Conservation (phyloP, 1,139 yeast species). For the Diutina pseudorugosa region DNA sequence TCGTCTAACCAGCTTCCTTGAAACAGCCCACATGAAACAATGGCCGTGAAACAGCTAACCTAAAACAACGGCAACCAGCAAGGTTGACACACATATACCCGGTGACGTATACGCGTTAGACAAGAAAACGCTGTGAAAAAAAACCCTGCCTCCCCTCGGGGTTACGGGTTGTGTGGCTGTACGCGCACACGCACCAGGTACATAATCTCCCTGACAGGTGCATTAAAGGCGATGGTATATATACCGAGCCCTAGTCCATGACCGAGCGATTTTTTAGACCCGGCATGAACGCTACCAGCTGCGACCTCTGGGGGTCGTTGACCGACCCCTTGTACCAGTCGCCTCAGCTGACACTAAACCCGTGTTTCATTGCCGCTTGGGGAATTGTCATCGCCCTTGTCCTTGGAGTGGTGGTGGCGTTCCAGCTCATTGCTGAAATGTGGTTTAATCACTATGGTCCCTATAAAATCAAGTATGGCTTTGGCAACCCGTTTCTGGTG, state of each 20-base stretch:
- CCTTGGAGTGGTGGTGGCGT: constrained; percentile 9
- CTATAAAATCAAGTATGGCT: constrained; percentile 16
- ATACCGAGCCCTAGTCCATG: neutral
- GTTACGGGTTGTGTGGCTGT: no score
- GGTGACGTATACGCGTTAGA: no score
- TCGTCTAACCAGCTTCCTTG: no score
- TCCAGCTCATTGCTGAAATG: constrained; percentile 12
- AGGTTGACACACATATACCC: no score
- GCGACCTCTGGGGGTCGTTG: neutral
- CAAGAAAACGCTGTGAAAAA: no score
- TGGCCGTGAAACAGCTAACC: no score
- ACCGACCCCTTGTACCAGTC: neutral
- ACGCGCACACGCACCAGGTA: neutral
- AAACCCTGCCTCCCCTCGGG: no score
- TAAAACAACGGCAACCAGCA: no score
- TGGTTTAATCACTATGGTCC: constrained; percentile 17
- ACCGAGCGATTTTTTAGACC: neutral
- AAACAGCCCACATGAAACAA: no score
- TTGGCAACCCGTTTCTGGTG: constrained; percentile 17
- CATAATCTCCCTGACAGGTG: neutral
- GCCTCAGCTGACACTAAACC: constrained; percentile 12
- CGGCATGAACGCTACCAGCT: neutral
- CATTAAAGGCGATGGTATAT: neutral
- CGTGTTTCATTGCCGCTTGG: constrained; percentile 19
- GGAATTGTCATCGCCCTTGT: constrained; percentile 8